These are phyloP conservation scores for Brassica juncea DNA, from an alignment of 345 rosid genomes.

Conservation along the genomic window DNA sequence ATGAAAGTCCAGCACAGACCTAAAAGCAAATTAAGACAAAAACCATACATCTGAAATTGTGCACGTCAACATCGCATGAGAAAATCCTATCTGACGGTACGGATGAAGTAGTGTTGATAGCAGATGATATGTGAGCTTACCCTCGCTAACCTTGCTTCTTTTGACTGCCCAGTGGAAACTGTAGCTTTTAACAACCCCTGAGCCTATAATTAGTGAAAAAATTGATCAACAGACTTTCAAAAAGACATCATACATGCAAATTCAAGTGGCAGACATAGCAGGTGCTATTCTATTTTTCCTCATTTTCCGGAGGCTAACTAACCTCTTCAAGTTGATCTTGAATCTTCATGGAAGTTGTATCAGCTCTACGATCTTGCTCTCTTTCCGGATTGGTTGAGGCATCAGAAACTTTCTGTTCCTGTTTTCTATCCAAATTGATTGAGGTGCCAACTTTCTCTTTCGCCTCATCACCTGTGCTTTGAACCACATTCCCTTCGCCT, in stretches of 20 bases:
- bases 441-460: slow-evolving; percentile 45
- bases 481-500: slow-evolving; percentile 45
- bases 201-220: slow-evolving; percentile 63
- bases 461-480: slow-evolving; percentile 43
- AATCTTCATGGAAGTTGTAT: slow-evolving; percentile 47
- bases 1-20: slow-evolving; percentile 96
- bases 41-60: slow-evolving; percentile 4
- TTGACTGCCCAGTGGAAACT: slow-evolving; percentile 85
- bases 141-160: slow-evolving; percentile 97
- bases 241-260: slow-evolving; percentile 2
- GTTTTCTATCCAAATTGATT: slow-evolving; percentile 49
- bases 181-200: slow-evolving; percentile 89
- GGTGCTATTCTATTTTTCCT: slow-evolving; percentile 14
- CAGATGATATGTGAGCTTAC: slow-evolving; percentile 49
- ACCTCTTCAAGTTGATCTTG: slow-evolving; percentile 98
- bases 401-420: slow-evolving; percentile 34
- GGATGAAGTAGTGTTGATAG: slow-evolving; percentile 4
- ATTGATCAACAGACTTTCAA: slow-evolving; percentile 27
- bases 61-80: too few relatives aligned
- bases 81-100: slow-evolving; percentile 12
- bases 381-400: slow-evolving; percentile 48
- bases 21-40: slow-evolving; percentile 34
- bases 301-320: slow-evolving; percentile 25
- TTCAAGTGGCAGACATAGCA: slow-evolving; percentile 2
- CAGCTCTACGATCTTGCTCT: slow-evolving; percentile 47